A percentile compares a stretch with the other conserved stretches of the same genome.
Conservation (phyloP, 768 basidiomycete species). For the Clathrus columnatus region DNA sequence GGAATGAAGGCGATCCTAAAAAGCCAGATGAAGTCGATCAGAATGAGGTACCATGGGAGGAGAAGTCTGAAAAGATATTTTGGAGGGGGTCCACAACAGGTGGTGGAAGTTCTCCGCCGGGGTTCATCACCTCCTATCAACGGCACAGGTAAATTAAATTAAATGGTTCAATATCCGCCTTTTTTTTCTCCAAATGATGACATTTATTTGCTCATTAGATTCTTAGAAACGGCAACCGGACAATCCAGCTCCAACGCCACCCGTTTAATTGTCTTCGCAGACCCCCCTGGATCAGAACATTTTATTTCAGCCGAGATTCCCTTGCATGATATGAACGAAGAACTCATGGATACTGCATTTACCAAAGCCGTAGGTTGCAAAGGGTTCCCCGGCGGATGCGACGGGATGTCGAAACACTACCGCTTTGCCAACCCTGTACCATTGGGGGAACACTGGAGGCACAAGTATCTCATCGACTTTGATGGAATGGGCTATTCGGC, state of each 20-base stretch:
- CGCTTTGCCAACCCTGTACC: conserved; percentile 70
- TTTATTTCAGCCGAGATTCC: conserved; percentile 59
- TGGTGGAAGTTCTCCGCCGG: conserved; percentile 80
- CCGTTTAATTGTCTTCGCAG: conserved; percentile 60
- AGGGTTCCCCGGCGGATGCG: conserved; percentile 64
- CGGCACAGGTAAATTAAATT: conserved; percentile 69
- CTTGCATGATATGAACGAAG: conserved; percentile 55
- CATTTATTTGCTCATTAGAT: conserved; percentile 26
- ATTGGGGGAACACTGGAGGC: conserved; percentile 82
- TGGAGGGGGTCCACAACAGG: conserved; percentile 97
- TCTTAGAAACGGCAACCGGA: conserved; percentile 68
- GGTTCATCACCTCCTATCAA: conserved; percentile 77
- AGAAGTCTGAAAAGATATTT: conserved; percentile 80
- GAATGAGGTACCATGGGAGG: conserved; percentile 84
- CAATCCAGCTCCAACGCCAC: conserved; percentile 37
- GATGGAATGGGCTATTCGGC: conserved; percentile 96
- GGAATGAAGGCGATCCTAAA: conserved; percentile 69
- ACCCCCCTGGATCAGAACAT: conserved; percentile 47
- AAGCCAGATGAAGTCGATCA: conserved; percentile 63
- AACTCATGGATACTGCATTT: conserved; percentile 88
- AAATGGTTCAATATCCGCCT: conserved; percentile 11
- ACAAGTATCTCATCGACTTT: conserved; percentile 87
- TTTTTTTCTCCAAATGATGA: conserved; percentile 12
- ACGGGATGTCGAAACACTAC: conserved; percentile 54
- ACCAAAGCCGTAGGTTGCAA: conserved; percentile 64